Percentiles rank a stretch among this genome's conserved stretches.
Evolutionary conservation across 371 early-diverging fungal genomes (phyloP).

Genomic region (Hamiltosporidium tvaerminnensis): DNA sequence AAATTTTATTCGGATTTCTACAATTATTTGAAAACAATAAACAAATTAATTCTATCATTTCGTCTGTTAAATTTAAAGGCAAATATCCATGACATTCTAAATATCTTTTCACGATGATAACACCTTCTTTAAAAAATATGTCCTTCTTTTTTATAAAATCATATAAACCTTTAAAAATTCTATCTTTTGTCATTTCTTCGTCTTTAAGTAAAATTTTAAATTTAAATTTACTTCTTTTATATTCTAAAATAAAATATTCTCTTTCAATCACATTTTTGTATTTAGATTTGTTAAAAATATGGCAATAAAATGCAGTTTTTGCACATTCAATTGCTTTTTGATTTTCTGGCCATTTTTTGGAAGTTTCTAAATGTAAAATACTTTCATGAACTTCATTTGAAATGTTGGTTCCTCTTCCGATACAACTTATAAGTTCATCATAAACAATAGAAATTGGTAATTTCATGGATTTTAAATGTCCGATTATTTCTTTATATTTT

Average conservation of each 20-base stretch:
- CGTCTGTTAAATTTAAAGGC: slow-evolving; percentile 20
- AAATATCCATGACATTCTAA: slow-evolving; percentile 21
- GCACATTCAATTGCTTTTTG: slow-evolving; percentile 20
- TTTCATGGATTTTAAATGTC: slow-evolving; percentile 14
- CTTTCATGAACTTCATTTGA: slow-evolving; percentile 4
- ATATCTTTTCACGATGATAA: slow-evolving; percentile 7
- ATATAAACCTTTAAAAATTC: slow-evolving; percentile 1
- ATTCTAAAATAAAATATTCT: slow-evolving; percentile 21
- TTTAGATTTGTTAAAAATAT: slow-evolving; percentile 12
- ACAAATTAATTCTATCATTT: slow-evolving; percentile 17
- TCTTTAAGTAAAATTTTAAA: slow-evolving; percentile 12
- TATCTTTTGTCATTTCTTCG: slow-evolving; percentile 1
- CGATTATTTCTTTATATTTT: slow-evolving; percentile 13
- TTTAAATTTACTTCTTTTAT: slow-evolving; percentile 12
- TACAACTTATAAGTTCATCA: slow-evolving; percentile 3
- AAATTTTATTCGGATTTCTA: neutral
- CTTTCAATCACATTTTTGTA: slow-evolving; percentile 9
- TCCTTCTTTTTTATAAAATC: neutral
- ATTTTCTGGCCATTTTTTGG: slow-evolving; percentile 23
- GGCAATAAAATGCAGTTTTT: slow-evolving; percentile 35
- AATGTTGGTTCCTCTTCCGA: neutral
- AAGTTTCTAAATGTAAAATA: slow-evolving; percentile 8
- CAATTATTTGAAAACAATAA: neutral
- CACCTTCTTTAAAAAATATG: slow-evolving; percentile 2
- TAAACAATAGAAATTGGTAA: slow-evolving; percentile 23